phyloP scores from a whole-genome alignment of 208 protist genomes.

The Trypanosoma platydactyli region DNA sequence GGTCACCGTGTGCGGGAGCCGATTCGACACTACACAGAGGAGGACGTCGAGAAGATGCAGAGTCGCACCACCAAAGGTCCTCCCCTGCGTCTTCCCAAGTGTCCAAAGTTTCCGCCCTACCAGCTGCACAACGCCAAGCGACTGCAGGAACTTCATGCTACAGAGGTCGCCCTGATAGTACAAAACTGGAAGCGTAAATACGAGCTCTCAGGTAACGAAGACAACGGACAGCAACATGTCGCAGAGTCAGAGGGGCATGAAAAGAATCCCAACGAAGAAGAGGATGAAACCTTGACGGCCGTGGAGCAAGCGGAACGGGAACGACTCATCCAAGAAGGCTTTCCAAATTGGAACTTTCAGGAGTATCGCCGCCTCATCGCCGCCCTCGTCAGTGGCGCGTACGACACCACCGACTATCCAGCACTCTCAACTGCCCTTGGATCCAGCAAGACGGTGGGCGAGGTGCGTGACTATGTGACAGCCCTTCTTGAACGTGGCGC shows the following conservation, averaged over 20 bases:
- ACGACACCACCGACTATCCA: constrained; percentile 68
- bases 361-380: constrained; percentile 66
- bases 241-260: constrained; percentile 3
- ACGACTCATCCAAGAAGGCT: constrained; percentile 73
- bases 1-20: constrained; percentile 78
- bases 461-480: constrained; percentile 81
- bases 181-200: constrained; percentile 78
- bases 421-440: constrained; percentile 36
- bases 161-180: constrained; percentile 74
- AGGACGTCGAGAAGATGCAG: constrained; percentile 65
- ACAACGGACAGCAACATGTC: constrained; percentile 13
- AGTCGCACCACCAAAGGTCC: constrained; percentile 50
- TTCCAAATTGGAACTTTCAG: constrained; percentile 57
- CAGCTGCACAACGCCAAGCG: constrained; percentile 86
- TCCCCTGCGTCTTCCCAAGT: constrained; percentile 63
- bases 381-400: constrained; percentile 46
- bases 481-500: constrained; percentile 77
- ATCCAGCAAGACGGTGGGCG: constrained; percentile 58
- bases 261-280: constrained; percentile 27
- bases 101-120: constrained; percentile 65
- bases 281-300: constrained; percentile 59
- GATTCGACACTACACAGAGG: constrained; percentile 59
- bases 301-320: constrained; percentile 84
- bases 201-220: constrained; percentile 21
- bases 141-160: constrained; percentile 81